phyloP scores from a whole-genome alignment of 352 stramenopile genomes.

The Plasmopara muralis region DNA sequence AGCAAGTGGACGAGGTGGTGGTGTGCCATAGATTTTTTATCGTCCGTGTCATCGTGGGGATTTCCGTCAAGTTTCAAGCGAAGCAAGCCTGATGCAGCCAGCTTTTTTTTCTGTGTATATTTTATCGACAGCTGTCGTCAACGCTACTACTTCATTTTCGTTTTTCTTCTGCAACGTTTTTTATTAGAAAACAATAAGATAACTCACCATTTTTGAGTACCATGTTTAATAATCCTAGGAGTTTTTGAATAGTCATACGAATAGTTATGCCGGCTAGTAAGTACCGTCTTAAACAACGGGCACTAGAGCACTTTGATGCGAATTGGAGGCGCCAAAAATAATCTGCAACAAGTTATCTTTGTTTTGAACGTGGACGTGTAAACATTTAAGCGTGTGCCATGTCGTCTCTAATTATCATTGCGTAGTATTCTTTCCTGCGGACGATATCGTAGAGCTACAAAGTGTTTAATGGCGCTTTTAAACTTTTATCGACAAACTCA shows the following conservation, averaged over 20 bases:
- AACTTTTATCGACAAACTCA: neutral
- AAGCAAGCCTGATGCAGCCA: conserved; percentile 27
- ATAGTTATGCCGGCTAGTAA: no score
- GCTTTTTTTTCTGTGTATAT: conserved; percentile 30
- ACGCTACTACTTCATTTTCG: conserved; percentile 25
- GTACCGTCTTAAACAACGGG: conserved; percentile 64
- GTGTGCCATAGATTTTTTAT: conserved; percentile 28
- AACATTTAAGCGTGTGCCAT: conserved; percentile 51
- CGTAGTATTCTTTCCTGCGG: neutral
- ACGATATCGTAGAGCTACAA: no score
- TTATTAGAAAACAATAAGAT: no score
- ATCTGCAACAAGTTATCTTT: conserved; percentile 60
- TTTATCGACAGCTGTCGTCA: conserved; percentile 30
- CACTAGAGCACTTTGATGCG: conserved; percentile 47
- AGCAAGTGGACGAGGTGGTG: conserved; percentile 13
- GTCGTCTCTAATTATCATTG: conserved; percentile 36
- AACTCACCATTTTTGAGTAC: no score
- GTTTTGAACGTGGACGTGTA: conserved; percentile 60
- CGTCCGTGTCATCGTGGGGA: conserved; percentile 27
- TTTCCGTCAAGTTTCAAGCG: conserved; percentile 30
- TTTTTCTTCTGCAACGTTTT: conserved; percentile 3
- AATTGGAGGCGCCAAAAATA: conserved; percentile 67
- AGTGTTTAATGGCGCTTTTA: neutral
- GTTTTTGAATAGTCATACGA: no score
- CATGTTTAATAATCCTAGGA: no score